Evolutionary conservation across 441 rosid genomes (phyloP), one percentile per base, ranked within the genome.

Genomic region (Jatropha multifida): DNA sequence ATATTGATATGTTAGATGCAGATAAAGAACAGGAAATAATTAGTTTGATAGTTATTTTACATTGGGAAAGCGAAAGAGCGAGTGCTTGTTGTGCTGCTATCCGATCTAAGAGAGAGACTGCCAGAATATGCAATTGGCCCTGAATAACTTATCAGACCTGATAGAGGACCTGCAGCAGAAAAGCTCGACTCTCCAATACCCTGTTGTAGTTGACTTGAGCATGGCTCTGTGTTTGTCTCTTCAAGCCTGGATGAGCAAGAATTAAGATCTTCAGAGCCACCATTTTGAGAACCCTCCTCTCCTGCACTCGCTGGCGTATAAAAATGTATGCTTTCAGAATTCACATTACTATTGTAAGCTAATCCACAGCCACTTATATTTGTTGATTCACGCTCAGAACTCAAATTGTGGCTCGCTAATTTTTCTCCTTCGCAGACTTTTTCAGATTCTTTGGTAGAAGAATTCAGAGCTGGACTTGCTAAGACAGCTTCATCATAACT

Each of bases 11-110:
- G 32, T 32, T 32, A 49, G 52, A n/a, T 2, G 52, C 37, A 48
- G 62, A 11, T 3, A 23, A 51, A 44, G 11, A 44, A 69, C 17
- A 14, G 17, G 27, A 26, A 56, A 38, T 42, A 62, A 58, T 7
- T 7, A 27, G 61, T 54, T 72, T 38, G 55, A 18, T 41, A 54
- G 78, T 62, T 52, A 52, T 51, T 38, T 77, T 88, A 94, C 98
- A 87, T 58, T 0, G 98, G 98, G 78, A 94, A 94, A 72, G 98
- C 96, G 23, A 94, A 94, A 51, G 98, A 94, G 69, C 94, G 89
- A 72, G 90, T 88, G 87, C 97, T 94, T 2, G 97, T 89, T 41
- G 97, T 85, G 85, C 98, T 92, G 88, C 94, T 89, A 48, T 94
- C 97, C 0, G 97, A 92, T 78, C 98, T 83, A 68, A 84, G 86